A percentile compares a stretch with the other conserved stretches of the same genome.
These are phyloP conservation scores for Amanita molliuscula DNA, from an alignment of 768 basidiomycete genomes.

Conservation along the genomic window DNA sequence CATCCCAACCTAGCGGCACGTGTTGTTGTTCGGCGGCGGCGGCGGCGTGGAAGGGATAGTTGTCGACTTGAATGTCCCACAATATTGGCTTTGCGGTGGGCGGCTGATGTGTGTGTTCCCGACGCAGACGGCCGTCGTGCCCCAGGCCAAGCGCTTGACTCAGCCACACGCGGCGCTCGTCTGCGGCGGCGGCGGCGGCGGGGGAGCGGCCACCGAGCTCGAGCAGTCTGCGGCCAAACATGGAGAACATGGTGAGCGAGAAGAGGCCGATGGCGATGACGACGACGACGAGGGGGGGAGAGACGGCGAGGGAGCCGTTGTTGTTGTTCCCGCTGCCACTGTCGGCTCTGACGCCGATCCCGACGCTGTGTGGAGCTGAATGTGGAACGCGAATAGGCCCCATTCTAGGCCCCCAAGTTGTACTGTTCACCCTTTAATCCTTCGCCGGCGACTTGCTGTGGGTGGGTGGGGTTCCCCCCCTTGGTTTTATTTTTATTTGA, in stretches of 20 bases:
- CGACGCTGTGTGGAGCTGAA: background rate
- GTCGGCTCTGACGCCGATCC: background rate
- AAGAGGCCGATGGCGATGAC: constrained; percentile 53
- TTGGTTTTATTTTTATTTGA: too few species aligned
- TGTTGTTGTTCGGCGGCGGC: background rate
- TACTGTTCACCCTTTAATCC: too few species aligned
- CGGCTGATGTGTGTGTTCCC: background rate
- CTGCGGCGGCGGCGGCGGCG: background rate
- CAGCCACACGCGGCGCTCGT: background rate
- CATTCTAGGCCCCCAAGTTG: background rate
- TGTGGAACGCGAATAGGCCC: background rate
- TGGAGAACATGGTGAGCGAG: constrained; percentile 32
- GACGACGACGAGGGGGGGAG: constrained; percentile 47
- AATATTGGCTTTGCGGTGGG: constrained; percentile 24
- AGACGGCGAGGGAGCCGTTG: constrained; percentile 19
- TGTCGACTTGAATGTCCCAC: constrained; percentile 33
- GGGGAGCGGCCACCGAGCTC: background rate
- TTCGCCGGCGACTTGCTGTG: background rate
- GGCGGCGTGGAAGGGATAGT: constrained; percentile 1
- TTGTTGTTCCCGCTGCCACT: background rate
- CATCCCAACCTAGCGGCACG: constrained; percentile 23
- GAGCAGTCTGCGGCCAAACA: constrained; percentile 28
- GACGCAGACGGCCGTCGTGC: too few species aligned
- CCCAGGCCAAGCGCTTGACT: background rate
- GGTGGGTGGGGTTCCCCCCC: too few species aligned